Conservation (phyloP, 305 asterid species). For the Plantago lanceolata region DNA sequence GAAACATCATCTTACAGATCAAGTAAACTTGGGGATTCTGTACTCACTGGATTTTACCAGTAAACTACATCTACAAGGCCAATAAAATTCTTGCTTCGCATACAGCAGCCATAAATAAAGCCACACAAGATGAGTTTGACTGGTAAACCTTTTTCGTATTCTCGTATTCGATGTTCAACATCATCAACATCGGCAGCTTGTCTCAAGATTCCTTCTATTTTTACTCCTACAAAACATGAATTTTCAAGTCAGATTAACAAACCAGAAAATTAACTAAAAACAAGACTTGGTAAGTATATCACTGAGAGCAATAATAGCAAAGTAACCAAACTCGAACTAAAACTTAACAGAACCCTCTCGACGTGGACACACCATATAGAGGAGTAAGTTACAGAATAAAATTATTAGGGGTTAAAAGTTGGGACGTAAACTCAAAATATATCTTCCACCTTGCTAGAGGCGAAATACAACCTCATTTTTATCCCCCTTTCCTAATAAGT, state of each 20-base stretch:
- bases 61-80: background rate
- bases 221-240: conserved; percentile 52
- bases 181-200: conserved; percentile 99
- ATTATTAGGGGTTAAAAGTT: too few relatives aligned
- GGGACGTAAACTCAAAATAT: too few relatives aligned
- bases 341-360: too few relatives aligned
- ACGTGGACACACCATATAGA: background rate
- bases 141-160: conserved; percentile 81
- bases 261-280: conserved; percentile 11
- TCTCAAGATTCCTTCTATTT: conserved; percentile 90
- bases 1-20: background rate
- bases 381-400: background rate
- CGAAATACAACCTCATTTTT: too few relatives aligned
- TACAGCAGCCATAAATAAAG: conserved; percentile 1
- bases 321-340: background rate
- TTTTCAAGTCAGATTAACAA: conserved; percentile 27
- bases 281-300: background rate
- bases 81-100: conserved; percentile 1
- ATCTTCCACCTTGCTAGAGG: too few relatives aligned
- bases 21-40: background rate
- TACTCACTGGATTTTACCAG: background rate
- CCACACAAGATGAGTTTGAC: conserved; percentile 16
- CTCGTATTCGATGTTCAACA: conserved; percentile 86
- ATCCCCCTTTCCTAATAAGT: too few relatives aligned
- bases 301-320: background rate